Percentiles rank a stretch among this genome's conserved stretches.
Conservation (phyloP, 352 stramenopile genomes). For the Phytophthora pistaciae region DNA sequence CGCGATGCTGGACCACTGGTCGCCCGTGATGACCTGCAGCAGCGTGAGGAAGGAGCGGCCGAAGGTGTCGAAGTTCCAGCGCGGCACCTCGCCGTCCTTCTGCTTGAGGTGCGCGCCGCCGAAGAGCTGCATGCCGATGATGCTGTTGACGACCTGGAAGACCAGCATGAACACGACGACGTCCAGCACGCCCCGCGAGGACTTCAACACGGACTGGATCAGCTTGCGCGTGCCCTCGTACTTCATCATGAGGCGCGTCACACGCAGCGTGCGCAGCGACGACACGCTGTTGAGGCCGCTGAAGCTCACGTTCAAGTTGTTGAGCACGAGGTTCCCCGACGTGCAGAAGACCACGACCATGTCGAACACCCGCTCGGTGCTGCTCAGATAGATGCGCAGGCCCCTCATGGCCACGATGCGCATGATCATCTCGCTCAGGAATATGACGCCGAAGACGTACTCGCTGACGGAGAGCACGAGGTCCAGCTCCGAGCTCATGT, state of each 20-base stretch:
- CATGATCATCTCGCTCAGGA: conserved; percentile 68
- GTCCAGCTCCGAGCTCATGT: conserved; percentile 52
- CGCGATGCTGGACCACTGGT: conserved; percentile 81
- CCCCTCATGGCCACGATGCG: conserved; percentile 70
- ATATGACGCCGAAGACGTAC: conserved; percentile 77
- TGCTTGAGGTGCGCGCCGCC: conserved; percentile 54
- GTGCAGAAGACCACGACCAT: conserved; percentile 78
- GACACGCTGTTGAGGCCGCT: conserved; percentile 74
- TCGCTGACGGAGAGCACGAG: conserved; percentile 61
- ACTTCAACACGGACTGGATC: conserved; percentile 83
- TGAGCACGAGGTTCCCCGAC: conserved; percentile 75
- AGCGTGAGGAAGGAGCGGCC: conserved; percentile 75
- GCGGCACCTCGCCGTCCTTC: conserved; percentile 54
- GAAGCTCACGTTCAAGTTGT: conserved; percentile 62
- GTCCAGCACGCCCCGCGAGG: conserved; percentile 79
- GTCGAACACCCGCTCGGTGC: conserved; percentile 78
- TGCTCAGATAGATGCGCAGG: conserved; percentile 54
- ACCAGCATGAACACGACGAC: conserved; percentile 80
- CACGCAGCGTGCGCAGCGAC: conserved; percentile 75
- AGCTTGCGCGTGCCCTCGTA: conserved; percentile 82
- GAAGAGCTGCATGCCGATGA: conserved; percentile 85
- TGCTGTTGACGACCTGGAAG: conserved; percentile 81
- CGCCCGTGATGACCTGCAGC: conserved; percentile 80
- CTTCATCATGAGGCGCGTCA: conserved; percentile 82
- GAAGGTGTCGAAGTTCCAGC: conserved; percentile 87